A percentile compares a stretch with the other conserved stretches of the same genome.
These are phyloP conservation scores for Diplotaxis tenuifolia DNA, from an alignment of 345 rosid species.

Conservation along the genomic window DNA sequence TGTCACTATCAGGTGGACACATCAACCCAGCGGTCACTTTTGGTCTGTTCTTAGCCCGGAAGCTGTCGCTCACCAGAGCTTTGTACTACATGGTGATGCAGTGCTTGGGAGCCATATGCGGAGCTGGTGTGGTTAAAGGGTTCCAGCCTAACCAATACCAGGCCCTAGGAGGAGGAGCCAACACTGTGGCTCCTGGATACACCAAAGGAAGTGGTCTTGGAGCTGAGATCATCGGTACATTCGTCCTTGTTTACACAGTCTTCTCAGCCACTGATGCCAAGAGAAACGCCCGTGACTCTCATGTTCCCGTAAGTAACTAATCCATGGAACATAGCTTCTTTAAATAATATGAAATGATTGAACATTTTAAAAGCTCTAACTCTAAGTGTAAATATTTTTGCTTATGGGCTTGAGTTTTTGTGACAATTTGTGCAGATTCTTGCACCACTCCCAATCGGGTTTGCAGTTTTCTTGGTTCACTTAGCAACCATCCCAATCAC, in stretches of 20 bases:
- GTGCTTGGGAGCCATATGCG: conserved; percentile 31
- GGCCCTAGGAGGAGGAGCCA: conserved; percentile 46
- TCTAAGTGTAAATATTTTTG: not conserved
- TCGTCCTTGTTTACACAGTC: conserved; percentile 47
- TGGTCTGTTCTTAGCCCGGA: conserved; percentile 41
- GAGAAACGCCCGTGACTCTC: conserved; percentile 48
- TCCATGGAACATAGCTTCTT: conserved; percentile 41
- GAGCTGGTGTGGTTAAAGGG: conserved; percentile 46
- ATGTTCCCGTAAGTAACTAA: conserved; percentile 40
- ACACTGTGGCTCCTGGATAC: conserved; percentile 43
- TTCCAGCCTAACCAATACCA: conserved; percentile 39
- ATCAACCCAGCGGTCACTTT: conserved; percentile 30
- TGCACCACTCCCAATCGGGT: conserved; percentile 66
- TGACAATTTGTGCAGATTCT: conserved; percentile 41
- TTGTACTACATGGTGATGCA: conserved; percentile 47
- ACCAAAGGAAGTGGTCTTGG: conserved; percentile 47
- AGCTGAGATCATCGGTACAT: conserved; percentile 45
- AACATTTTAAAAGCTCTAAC: not conserved
- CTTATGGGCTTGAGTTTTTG: conserved; percentile 1
- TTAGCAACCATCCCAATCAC: conserved; percentile 67
- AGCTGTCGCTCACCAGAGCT: conserved; percentile 41
- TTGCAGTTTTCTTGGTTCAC: conserved; percentile 72
- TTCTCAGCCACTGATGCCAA: conserved; percentile 50
- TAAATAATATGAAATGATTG: not conserved
- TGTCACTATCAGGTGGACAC: conserved; percentile 42